Percentiles rank a stretch among this genome's conserved stretches.
Conservation (phyloP, 176 grass and related monocot genomes). For the Areca catechu region DNA sequence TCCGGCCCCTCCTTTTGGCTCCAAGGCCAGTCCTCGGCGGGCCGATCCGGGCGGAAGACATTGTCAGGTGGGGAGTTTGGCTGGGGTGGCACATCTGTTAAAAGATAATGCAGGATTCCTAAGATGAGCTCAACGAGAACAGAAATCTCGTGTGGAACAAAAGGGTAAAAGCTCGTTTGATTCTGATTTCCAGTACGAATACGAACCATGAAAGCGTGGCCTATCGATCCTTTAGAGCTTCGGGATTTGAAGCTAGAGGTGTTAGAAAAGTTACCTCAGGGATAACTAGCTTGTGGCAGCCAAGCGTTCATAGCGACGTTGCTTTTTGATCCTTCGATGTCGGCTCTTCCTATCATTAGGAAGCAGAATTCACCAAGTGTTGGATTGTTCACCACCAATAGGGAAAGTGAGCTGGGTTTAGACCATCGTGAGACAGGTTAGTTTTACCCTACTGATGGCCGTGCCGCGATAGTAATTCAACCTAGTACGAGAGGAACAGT, state of each 20-base stretch:
- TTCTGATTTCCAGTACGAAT: slow-evolving; percentile 60
- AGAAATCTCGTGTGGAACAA: slow-evolving; percentile 69
- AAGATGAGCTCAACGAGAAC: slow-evolving; percentile 59
- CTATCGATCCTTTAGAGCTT: slow-evolving; percentile 67
- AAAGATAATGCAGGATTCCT: slow-evolving; percentile 58
- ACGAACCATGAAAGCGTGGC: slow-evolving; percentile 59
- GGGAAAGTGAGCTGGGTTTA: too few relatives aligned
- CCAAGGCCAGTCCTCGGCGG: not conserved
- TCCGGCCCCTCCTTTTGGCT: slow-evolving; percentile 13
- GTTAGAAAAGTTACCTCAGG: slow-evolving; percentile 33
- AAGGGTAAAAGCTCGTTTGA: slow-evolving; percentile 70
- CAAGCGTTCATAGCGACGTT: too few relatives aligned
- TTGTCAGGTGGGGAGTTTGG: slow-evolving; percentile 44
- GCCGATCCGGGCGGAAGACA: slow-evolving; percentile 14
- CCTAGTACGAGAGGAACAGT: too few relatives aligned
- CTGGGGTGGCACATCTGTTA: slow-evolving; percentile 49
- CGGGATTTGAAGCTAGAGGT: slow-evolving; percentile 47
- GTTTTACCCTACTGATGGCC: too few relatives aligned
- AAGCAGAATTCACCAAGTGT: too few relatives aligned
- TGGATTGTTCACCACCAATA: too few relatives aligned
- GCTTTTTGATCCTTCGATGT: too few relatives aligned
- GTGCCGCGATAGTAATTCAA: too few relatives aligned
- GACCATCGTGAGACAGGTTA: too few relatives aligned
- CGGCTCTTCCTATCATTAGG: too few relatives aligned
- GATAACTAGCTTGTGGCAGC: slow-evolving; percentile 34